Evolutionary conservation across 2,329 filamentous ascomycete genomes (phyloP).

Genomic region (Rutstroemia sydowiana): DNA sequence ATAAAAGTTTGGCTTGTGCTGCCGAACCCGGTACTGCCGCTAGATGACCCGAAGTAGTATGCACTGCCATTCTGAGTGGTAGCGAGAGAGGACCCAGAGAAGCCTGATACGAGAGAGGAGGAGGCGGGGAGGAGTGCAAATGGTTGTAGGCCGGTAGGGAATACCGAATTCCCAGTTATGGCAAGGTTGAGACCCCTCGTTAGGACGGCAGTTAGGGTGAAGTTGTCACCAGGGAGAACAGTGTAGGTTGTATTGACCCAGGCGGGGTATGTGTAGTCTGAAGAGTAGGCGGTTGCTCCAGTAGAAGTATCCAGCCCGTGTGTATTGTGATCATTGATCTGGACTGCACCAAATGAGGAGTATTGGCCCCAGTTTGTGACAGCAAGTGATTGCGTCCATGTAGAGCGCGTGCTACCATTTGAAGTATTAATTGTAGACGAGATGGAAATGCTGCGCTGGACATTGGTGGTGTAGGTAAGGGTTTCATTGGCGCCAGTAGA

Average conservation of each 20-base stretch:
- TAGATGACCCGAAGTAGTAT: conserved; percentile 43
- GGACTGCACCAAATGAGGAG: conserved; percentile 45
- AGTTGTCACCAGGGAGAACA: conserved; percentile 36
- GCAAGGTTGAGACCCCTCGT: conserved; percentile 41
- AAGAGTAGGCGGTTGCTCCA: conserved; percentile 24
- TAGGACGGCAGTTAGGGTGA: conserved; percentile 43
- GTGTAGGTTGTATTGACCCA: conserved; percentile 46
- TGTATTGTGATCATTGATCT: conserved; percentile 44
- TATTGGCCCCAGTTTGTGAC: conserved; percentile 50
- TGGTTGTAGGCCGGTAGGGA: conserved; percentile 54
- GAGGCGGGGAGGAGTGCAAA: conserved; percentile 35
- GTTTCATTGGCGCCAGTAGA: conserved; percentile 50
- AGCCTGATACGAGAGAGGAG: conserved; percentile 18
- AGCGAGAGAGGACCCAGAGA: conserved; percentile 35
- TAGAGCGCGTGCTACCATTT: conserved; percentile 33
- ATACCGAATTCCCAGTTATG: conserved; percentile 40
- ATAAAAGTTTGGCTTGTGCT: conserved; percentile 48
- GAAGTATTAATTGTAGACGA: conserved; percentile 45
- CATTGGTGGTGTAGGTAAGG: conserved; percentile 50
- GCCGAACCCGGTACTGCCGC: conserved; percentile 44
- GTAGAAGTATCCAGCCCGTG: conserved; percentile 38
- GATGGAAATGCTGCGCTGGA: conserved; percentile 47
- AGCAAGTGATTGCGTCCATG: conserved; percentile 52
- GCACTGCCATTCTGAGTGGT: conserved; percentile 54
- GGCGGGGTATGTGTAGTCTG: conserved; percentile 53